Evolutionary conservation across 441 rosid species (phyloP).

Genomic region (Sinapis alba): DNA sequence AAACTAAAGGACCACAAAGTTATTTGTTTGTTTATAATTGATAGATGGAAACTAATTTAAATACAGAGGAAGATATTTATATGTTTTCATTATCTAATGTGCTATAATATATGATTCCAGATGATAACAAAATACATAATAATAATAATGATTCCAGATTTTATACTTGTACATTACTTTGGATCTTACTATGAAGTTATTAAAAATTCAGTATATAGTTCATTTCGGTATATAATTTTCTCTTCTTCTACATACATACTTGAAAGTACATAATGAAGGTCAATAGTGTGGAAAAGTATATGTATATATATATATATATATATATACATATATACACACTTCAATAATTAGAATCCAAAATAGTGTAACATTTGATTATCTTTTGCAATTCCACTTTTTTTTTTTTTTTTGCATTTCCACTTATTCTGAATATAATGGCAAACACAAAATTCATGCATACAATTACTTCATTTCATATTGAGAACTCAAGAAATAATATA

Average conservation of each 20-base stretch:
- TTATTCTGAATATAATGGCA: background rate
- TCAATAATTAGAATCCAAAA: constrained; percentile 4
- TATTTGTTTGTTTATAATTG: background rate
- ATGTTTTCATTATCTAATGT: background rate
- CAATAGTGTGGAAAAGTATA: background rate
- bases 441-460: background rate
- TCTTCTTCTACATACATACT: background rate
- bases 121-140: background rate
- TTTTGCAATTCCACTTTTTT: background rate
- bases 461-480: background rate
- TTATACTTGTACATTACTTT: background rate
- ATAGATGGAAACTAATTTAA: background rate
- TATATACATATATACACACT: too few species aligned
- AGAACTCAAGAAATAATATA: background rate
- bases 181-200: background rate
- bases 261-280: background rate
- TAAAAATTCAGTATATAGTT: background rate
- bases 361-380: background rate
- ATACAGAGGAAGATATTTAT: constrained; percentile 1
- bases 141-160: background rate
- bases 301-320: too few species aligned
- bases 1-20: background rate
- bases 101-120: background rate
- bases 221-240: background rate
- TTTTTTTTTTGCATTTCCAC: background rate